These are phyloP conservation scores for Acanthamoeba royreba DNA, from an alignment of 208 protist genomes.

Conservation along the genomic window DNA sequence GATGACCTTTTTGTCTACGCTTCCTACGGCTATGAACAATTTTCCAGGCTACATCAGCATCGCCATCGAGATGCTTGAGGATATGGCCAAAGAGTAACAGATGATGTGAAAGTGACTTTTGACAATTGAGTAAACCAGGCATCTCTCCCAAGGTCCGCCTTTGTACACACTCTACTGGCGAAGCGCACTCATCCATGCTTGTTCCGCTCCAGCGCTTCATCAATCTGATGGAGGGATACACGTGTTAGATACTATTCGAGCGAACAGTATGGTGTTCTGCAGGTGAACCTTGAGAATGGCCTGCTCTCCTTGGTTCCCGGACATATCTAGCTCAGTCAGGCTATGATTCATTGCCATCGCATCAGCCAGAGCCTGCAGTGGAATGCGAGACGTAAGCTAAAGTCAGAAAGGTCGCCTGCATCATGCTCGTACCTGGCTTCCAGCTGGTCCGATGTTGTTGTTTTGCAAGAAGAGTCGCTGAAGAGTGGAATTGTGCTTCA, in stretches of 20 bases:
- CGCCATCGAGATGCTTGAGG: conserved; percentile 1
- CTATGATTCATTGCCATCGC: not conserved
- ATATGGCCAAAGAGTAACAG: too few relatives aligned
- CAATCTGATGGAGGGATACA: not conserved
- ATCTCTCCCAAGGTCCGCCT: too few relatives aligned
- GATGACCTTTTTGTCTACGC: not conserved
- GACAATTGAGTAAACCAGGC: not conserved
- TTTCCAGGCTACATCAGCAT: not conserved
- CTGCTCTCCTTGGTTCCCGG: not conserved
- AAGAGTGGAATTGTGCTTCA: not conserved
- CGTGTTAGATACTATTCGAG: not conserved
- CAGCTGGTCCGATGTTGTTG: not conserved
- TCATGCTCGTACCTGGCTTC: not conserved
- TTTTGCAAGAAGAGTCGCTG: not conserved
- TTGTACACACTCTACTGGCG: too few relatives aligned
- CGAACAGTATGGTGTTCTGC: not conserved
- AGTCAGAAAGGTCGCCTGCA: not conserved
- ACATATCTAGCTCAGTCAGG: not conserved
- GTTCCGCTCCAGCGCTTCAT: not conserved
- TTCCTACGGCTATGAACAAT: not conserved
- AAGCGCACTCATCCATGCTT: not conserved
- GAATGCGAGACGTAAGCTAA: not conserved
- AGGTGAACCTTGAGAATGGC: not conserved
- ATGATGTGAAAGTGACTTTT: too few relatives aligned
- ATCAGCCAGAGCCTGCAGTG: not conserved